A percentile compares a stretch with the other conserved stretches of the same genome.
Evolutionary conservation across 2,329 filamentous ascomycete genomes (phyloP).

Genomic region (Beauveria caledonica): DNA sequence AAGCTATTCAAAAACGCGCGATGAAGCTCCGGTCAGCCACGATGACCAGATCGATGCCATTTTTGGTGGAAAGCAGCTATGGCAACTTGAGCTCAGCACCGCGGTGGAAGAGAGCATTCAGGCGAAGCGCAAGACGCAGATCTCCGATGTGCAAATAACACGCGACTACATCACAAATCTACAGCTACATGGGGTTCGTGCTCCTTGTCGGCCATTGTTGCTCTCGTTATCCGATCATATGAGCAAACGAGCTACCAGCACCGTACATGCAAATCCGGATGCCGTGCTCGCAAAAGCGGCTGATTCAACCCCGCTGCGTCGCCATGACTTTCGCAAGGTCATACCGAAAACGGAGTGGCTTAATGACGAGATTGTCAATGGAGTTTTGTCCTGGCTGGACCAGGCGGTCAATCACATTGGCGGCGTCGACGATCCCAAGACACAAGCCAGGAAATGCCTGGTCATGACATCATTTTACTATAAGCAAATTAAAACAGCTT

Average conservation of each 20-base stretch:
- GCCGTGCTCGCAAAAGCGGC: constrained; percentile 36
- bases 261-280: constrained; percentile 16
- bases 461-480: constrained; percentile 61
- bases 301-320: constrained; percentile 41
- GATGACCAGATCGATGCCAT: constrained; percentile 6
- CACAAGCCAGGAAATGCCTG: constrained; percentile 48
- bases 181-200: neutral
- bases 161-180: constrained; percentile 4
- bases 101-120: neutral
- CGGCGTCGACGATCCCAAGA: constrained; percentile 41
- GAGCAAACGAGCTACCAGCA: neutral
- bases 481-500: constrained; percentile 41
- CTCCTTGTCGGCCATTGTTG: constrained; percentile 1
- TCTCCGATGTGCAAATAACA: neutral
- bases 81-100: constrained; percentile 3
- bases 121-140: constrained; percentile 1
- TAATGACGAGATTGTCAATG: constrained; percentile 70
- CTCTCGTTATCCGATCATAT: neutral
- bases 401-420: constrained; percentile 48
- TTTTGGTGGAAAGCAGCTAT: constrained; percentile 2
- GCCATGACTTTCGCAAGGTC: constrained; percentile 56
- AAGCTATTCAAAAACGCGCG: neutral
- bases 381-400: constrained; percentile 53
- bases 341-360: constrained; percentile 55
- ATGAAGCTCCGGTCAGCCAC: neutral